phyloP scores from a whole-genome alignment of 148 eudicot species.

The Rhododendron simsii region DNA sequence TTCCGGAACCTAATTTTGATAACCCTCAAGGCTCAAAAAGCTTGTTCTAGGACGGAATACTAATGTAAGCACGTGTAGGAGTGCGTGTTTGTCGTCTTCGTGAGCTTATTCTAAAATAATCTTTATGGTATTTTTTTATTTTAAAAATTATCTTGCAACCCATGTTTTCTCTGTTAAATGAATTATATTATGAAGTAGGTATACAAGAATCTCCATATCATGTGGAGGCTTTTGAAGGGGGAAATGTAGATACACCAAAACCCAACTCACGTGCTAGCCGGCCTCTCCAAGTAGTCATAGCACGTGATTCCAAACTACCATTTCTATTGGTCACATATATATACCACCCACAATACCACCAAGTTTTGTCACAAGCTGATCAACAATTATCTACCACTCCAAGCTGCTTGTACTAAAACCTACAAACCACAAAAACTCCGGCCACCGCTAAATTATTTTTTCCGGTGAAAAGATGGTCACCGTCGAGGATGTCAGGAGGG shows the following conservation, averaged over 20 bases:
- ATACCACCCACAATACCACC: neutral
- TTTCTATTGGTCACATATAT: neutral
- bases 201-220: neutral
- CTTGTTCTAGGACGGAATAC: neutral
- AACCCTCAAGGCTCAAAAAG: too few relatives aligned
- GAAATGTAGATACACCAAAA: neutral
- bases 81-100: neutral
- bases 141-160: neutral
- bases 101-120: too few relatives aligned
- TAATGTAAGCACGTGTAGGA: neutral
- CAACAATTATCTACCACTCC: neutral
- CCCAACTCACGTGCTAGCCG: neutral
- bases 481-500: constrained; percentile 33
- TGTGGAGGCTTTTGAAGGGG: neutral
- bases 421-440: neutral
- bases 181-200: neutral
- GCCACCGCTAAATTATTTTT: neutral
- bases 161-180: neutral
- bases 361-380: neutral
- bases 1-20: neutral
- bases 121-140: neutral
- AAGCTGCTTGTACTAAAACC: neutral
- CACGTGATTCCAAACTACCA: constrained; percentile 10
- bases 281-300: neutral
- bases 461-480: constrained; percentile 25